Base-by-base conservation (phyloP, 495 filamentous ascomycete genomes). In the Pseudomonodictys pantanalensis region DNA sequence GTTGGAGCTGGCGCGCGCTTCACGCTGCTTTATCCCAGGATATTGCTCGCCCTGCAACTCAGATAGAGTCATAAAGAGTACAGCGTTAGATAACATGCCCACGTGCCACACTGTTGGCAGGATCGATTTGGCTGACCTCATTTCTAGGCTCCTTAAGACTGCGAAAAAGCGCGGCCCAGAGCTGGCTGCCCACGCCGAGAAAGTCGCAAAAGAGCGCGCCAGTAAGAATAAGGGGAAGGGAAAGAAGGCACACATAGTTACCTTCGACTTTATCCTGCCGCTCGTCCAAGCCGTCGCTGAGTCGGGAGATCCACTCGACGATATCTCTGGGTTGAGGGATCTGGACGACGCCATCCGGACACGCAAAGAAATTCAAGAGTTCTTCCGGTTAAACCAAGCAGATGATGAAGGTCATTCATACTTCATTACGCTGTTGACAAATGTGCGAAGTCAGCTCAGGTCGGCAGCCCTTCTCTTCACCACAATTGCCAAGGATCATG, bases 221-320 rank as follows among this genome's bases (percentile, higher is more conserved):
- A n/a, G n/a, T n/a, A n/a, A 18, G 9, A 44, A 42, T 10, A n/a
- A 35, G 7, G 17, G 9, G 12, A 29, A 22, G 41, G 20, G 23
- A 3, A 56, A 46, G 35, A 50, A 58, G 32, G n/a, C n/a, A n/a
- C 25, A 58, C 25, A 58, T 29, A 28, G 17, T 58, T 18, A 29
- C 30, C 3, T 4, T 58, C 8, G 7, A 18, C 8, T 2, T 20
- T n/a, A 20, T 51, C 22, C 24, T 51, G 2, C 22, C 45, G n/a
- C 15, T 58, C 2, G 46, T 33, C 6, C 3, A 58, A 24, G 18
- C 11, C 20, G 52, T 58, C 46, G 17, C 26, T 17, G 28, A 50
- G 2, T n/a, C 44, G 2, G n/a, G 25, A 11, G 33, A 12, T 8
- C 33, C 53, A 25, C 7, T 50, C 20, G 22, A 51, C 26, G 46